phyloP scores from a whole-genome alignment of 1,139 yeast genomes.

The Suhomyces atakaporum region DNA sequence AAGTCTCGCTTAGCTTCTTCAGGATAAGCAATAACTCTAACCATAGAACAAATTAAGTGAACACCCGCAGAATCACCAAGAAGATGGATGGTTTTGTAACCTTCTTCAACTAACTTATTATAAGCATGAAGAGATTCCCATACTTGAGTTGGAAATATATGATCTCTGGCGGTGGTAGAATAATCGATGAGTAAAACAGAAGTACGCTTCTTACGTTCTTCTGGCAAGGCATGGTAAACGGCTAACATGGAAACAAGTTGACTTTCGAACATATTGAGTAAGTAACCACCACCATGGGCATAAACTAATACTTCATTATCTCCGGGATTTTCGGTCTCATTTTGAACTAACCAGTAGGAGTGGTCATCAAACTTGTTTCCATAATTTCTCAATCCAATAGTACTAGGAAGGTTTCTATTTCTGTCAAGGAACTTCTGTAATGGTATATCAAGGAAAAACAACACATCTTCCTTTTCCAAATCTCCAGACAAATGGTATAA shows the following conservation, averaged over 20 bases:
- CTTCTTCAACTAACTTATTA: constrained; percentile 27
- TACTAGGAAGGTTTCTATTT: constrained; percentile 14
- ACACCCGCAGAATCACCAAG: constrained; percentile 54
- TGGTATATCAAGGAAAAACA: constrained; percentile 14
- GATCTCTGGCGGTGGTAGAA: constrained; percentile 32
- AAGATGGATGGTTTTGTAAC: constrained; percentile 35
- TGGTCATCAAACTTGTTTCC: constrained; percentile 16
- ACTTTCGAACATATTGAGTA: constrained; percentile 30
- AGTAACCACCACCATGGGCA: constrained; percentile 50
- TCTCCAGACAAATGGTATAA: constrained; percentile 29
- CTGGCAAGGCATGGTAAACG: constrained; percentile 26
- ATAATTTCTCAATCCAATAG: constrained; percentile 15
- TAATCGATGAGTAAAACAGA: constrained; percentile 43
- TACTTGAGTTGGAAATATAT: constrained; percentile 43
- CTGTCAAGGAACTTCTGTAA: constrained; percentile 12
- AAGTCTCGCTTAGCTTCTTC: constrained; percentile 29
- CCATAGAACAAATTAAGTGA: constrained; percentile 36
- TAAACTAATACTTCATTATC: constrained; percentile 14
- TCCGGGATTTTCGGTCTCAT: constrained; percentile 10
- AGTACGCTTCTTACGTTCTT: constrained; percentile 19
- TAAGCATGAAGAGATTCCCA: constrained; percentile 35
- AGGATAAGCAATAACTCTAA: constrained; percentile 37
- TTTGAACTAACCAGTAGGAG: constrained; percentile 20
- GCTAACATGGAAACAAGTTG: constrained; percentile 30
- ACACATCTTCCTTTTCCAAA: constrained; percentile 16